Conservation (phyloP, 306 rosid genomes). For the Bauhinia variegata region DNA sequence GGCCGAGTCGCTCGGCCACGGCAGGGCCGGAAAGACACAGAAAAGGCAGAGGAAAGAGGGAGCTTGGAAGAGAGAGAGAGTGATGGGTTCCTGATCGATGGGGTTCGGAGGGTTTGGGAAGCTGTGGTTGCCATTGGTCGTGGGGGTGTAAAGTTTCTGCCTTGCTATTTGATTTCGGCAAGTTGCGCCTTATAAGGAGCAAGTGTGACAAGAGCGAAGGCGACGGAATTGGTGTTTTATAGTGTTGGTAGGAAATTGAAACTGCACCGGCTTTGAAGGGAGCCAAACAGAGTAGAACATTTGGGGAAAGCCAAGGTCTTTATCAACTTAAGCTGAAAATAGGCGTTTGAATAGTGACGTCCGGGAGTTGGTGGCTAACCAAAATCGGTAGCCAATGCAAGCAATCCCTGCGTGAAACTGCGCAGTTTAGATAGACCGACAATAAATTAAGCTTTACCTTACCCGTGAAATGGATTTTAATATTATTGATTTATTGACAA, state of each 20-base stretch:
- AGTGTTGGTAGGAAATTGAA: not conserved
- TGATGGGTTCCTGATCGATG: slow-evolving; percentile 30
- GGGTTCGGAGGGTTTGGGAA: slow-evolving; percentile 52
- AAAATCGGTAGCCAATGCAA: too few relatives aligned
- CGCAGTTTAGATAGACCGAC: too few relatives aligned
- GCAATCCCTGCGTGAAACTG: too few relatives aligned
- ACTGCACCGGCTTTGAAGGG: slow-evolving; percentile 24
- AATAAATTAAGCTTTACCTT: too few relatives aligned
- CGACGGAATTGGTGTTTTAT: slow-evolving; percentile 3
- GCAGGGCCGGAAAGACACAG: slow-evolving; percentile 43
- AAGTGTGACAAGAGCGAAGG: not conserved
- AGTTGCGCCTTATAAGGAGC: not conserved
- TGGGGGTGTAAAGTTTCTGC: not conserved
- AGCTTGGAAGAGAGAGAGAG: slow-evolving; percentile 70
- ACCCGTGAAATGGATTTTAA: too few relatives aligned
- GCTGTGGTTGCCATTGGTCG: slow-evolving; percentile 56
- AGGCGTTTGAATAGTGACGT: too few relatives aligned
- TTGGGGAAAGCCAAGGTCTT: not conserved
- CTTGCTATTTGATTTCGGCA: not conserved
- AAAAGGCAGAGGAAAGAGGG: slow-evolving; percentile 56
- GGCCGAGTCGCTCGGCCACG: slow-evolving; percentile 21
- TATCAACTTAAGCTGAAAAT: too few relatives aligned
- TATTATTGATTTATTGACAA: too few relatives aligned
- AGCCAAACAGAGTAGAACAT: not conserved
- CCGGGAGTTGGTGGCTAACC: not conserved